Base-by-base conservation (phyloP, 208 protist species). In the Trypanosoma congolense region DNA sequence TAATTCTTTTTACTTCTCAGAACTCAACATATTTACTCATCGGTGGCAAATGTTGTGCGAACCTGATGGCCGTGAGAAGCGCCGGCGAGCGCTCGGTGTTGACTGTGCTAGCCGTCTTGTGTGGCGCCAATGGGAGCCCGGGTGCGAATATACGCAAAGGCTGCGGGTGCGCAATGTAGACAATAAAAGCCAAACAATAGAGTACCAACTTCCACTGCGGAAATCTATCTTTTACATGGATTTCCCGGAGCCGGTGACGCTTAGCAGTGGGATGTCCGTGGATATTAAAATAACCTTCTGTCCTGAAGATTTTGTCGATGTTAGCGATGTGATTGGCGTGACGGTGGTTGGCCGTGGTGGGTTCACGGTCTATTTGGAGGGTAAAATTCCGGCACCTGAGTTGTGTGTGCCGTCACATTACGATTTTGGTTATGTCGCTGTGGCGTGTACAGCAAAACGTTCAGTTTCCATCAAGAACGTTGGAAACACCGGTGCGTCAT, bases 121-220 rank as follows among this genome's bases (percentile, higher is more conserved):
- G 14, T 96, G 90, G 87, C 87, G 88, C 38, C 53, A 80, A 28
- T 96, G 92, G 89, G 76, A 83, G 41, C 77, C 87, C 12, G 90
- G 83, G 1, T 73, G 75, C 16, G 86, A 96, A 71, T 92, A 96
- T 67, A 74, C 66, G n/a, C 76, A 77, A 24, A 80, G 75, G 61
- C 64, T 97, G n/a, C 65, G 78, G 22, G 71, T 97, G 36, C 90
- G 90, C 33, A 97, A 97, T 66, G 18, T 90, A 18, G 81, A 85
- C 40, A 46, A 29, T 5, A 57, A 72, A 18, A 71, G 75, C 8
- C 87, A 95, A 62, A 83, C 72, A 18, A 79, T 97, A 26, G 53
- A 65, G 53, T 92, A 95, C 64, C 59, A 70, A 26, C 73, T 95
- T 19, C 92, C 94, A 2, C 47, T 76, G 61, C 66, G 69, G 48